Evolutionary conservation across 108 stramenopile species (phyloP).

Genomic region (Cyclotella sp.): DNA sequence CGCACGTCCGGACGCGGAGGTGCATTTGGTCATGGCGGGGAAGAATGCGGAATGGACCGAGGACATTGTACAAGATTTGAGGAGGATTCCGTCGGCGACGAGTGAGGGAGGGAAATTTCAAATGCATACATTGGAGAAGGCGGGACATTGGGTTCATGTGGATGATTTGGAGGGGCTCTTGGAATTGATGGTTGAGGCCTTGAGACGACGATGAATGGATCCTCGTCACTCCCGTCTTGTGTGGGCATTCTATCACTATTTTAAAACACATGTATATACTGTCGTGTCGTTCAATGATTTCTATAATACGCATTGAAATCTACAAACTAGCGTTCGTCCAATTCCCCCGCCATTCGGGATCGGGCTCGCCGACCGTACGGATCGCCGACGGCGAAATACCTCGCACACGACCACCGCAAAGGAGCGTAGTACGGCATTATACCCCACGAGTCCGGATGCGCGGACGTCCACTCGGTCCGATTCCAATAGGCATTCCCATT

Average conservation of each 20-base stretch:
- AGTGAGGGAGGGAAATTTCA: constrained; percentile 44
- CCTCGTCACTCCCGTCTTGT: no score
- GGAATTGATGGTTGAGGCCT: constrained; percentile 34
- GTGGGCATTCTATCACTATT: no score
- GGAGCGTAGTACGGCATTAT: neutral
- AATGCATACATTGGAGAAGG: constrained; percentile 74
- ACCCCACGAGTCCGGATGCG: neutral
- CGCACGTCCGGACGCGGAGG: neutral
- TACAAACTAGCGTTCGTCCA: no score
- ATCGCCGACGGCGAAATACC: neutral
- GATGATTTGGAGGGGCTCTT: constrained; percentile 73
- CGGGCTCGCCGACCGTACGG: no score
- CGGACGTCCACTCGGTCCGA: neutral
- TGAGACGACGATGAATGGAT: no score
- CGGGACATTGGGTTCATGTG: constrained; percentile 92
- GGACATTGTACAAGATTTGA: constrained; percentile 47
- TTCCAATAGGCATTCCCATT: neutral
- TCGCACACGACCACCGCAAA: neutral
- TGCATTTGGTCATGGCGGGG: no score
- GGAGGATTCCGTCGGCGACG: constrained; percentile 40
- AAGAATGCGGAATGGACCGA: constrained; percentile 76
- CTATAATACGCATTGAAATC: no score
- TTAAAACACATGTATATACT: no score
- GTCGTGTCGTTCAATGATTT: no score
- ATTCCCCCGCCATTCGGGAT: no score